Evolutionary conservation across 768 basidiomycete species (phyloP).

Genomic region (Kondoa malvinella): DNA sequence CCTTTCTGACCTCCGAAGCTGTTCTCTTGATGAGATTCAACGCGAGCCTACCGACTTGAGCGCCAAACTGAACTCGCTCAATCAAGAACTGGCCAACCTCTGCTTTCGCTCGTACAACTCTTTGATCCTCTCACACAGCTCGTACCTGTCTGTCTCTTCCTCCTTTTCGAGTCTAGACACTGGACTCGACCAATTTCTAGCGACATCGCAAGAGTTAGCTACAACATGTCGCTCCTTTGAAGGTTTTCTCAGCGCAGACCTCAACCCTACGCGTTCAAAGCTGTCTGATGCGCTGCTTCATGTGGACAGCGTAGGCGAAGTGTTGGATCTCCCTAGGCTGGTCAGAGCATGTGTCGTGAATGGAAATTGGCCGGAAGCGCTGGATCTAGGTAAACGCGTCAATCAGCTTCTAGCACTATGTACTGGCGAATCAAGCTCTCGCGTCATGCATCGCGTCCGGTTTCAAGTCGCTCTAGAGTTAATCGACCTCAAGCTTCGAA

Average conservation of each 20-base stretch:
- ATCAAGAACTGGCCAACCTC: conserved; percentile 25
- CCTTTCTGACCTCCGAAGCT: neutral
- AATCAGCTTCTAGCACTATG: conserved; percentile 15
- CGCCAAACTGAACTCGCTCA: conserved; percentile 14
- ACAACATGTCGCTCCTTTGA: conserved; percentile 11
- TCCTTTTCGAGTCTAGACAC: conserved; percentile 18
- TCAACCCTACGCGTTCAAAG: conserved; percentile 17
- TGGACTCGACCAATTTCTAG: conserved; percentile 19
- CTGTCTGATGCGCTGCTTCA: conserved; percentile 68
- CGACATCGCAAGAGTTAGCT: conserved; percentile 18
- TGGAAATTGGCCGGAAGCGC: conserved; percentile 78
- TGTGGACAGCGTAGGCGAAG: conserved; percentile 76
- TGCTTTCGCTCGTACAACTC: conserved; percentile 24
- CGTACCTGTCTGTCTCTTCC: conserved; percentile 16
- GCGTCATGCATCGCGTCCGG: conserved; percentile 3
- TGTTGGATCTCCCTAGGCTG: conserved; percentile 75
- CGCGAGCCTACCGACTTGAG: conserved; percentile 12
- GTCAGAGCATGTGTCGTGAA: conserved; percentile 87
- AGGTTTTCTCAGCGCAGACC: conserved; percentile 2
- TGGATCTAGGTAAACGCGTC: conserved; percentile 46
- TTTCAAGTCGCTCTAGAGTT: conserved; percentile 20
- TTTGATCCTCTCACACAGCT: conserved; percentile 22
- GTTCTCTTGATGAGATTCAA: neutral
- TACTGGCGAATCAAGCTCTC: neutral
- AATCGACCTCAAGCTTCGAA: conserved; percentile 13